A percentile compares a stretch with the other conserved stretches of the same genome.
Conservation (phyloP, 495 filamentous ascomycete genomes). For the Daldinia vernicosa region DNA sequence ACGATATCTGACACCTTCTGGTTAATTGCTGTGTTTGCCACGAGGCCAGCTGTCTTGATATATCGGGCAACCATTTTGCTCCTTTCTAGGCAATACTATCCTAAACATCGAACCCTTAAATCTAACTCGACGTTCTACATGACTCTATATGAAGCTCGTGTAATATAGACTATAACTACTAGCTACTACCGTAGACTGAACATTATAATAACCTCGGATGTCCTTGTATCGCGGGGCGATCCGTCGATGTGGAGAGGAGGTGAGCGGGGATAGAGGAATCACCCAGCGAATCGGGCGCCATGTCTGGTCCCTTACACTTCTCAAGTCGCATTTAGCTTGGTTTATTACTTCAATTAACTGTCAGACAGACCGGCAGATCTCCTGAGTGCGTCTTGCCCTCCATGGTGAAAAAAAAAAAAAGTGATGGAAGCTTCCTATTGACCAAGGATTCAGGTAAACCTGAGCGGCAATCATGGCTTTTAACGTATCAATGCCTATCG, state of each 20-base stretch:
- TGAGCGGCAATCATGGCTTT: background rate
- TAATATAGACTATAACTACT: background rate
- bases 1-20: constrained; percentile 52
- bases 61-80: constrained; percentile 38
- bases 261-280: constrained; percentile 15
- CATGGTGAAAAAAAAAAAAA: background rate
- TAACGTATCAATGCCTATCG: background rate
- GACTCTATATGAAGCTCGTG: background rate
- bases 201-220: constrained; percentile 27
- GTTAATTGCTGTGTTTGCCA: constrained; percentile 29
- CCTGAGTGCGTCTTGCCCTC: background rate
- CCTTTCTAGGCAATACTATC: background rate
- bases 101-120: background rate
- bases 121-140: background rate
- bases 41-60: constrained; percentile 40
- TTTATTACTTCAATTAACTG: background rate
- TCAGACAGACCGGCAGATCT: background rate
- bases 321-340: constrained; percentile 12
- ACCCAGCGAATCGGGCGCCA: constrained; percentile 34
- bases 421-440: background rate
- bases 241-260: constrained; percentile 31
- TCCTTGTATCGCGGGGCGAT: constrained; percentile 15
- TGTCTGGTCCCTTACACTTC: background rate
- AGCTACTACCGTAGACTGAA: background rate
- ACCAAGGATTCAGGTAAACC: background rate